Evolutionary conservation across 257 asterid genomes (phyloP).

Genomic region (Solanum medicagineum): DNA sequence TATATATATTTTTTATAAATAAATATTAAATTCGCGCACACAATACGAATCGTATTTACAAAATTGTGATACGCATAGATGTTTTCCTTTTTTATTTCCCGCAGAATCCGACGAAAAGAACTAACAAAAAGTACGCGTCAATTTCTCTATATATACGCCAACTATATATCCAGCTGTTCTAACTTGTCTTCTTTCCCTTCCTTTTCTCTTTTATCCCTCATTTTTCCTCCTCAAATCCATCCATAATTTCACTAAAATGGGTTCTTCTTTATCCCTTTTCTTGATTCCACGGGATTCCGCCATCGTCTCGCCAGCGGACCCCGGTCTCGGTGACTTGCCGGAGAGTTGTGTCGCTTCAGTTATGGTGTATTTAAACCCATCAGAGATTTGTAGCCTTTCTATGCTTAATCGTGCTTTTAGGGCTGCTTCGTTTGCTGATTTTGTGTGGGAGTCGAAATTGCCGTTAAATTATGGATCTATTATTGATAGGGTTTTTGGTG

Average conservation of each 20-base stretch:
- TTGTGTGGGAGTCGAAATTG: constrained; percentile 75
- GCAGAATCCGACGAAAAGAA: background rate
- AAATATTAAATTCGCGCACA: too few species aligned
- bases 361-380: constrained; percentile 57
- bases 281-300: background rate
- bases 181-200: background rate
- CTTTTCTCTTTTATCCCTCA: background rate
- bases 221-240: background rate
- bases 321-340: constrained; percentile 61
- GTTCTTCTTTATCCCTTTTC: constrained; percentile 31
- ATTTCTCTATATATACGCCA: background rate
- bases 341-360: constrained; percentile 74
- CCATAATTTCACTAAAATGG: constrained; percentile 19
- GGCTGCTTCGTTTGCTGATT: constrained; percentile 73
- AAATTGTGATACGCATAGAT: background rate
- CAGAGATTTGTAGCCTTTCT: constrained; percentile 69
- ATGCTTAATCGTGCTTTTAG: constrained; percentile 57
- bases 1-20: too few species aligned
- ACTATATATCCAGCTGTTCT: background rate
- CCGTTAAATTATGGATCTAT: constrained; percentile 58
- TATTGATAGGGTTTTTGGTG: constrained; percentile 31
- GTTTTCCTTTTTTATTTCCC: background rate
- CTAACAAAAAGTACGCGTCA: background rate
- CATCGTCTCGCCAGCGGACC: background rate
- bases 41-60: too few species aligned